These are phyloP conservation scores for Entomortierella beljakovae DNA, from an alignment of 192 early-diverging fungal species.

Conservation along the genomic window DNA sequence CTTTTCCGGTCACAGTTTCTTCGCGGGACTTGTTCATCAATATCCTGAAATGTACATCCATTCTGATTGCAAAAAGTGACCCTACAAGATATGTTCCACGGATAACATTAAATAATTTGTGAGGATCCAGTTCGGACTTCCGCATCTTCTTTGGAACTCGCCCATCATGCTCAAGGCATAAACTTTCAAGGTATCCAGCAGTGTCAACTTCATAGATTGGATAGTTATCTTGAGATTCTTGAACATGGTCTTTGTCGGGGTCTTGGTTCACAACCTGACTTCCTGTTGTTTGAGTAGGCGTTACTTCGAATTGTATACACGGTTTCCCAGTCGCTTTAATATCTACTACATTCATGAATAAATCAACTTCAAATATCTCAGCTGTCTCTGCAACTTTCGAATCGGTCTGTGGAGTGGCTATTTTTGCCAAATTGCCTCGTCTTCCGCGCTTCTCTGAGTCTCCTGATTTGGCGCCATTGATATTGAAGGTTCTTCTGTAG, in stretches of 20 bases:
- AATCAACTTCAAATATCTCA: not conserved
- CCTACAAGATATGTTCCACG: not conserved
- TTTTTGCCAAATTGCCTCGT: not conserved
- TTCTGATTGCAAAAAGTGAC: conserved; percentile 7
- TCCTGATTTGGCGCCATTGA: not conserved
- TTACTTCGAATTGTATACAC: not conserved
- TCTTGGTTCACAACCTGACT: not conserved
- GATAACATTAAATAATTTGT: not conserved
- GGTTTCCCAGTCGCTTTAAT: not conserved
- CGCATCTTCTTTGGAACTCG: not conserved
- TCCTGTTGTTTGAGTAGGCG: not conserved
- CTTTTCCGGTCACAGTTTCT: not conserved
- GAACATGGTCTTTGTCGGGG: no score
- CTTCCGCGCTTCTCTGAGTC: no score
- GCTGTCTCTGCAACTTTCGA: not conserved
- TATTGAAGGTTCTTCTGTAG: not conserved
- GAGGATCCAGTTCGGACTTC: conserved; percentile 2
- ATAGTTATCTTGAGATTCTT: not conserved
- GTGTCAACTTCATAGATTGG: not conserved
- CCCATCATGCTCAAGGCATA: conserved; percentile 4
- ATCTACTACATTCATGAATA: not conserved
- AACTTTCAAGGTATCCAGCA: not conserved
- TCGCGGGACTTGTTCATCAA: not conserved
- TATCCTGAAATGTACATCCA: not conserved
- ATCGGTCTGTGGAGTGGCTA: not conserved